These are phyloP conservation scores for Daldinia caldariorum DNA, from an alignment of 495 filamentous ascomycete species.

Conservation along the genomic window DNA sequence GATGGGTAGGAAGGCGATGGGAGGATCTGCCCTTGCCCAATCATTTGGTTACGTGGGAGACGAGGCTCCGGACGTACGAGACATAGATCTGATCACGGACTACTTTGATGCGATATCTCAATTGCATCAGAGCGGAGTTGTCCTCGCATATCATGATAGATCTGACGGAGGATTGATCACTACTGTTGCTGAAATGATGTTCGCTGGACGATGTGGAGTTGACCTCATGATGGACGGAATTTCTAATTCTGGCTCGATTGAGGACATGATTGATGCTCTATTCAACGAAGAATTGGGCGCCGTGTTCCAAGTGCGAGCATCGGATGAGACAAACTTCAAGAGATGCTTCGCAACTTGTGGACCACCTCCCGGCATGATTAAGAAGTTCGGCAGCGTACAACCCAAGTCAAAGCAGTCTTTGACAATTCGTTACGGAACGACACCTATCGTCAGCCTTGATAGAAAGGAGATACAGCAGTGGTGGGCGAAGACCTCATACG, in stretches of 20 bases:
- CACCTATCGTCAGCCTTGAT: slow-evolving; percentile 71
- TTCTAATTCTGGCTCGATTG: slow-evolving; percentile 61
- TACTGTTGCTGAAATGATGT: slow-evolving; percentile 96
- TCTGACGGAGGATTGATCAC: slow-evolving; percentile 95
- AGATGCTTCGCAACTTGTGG: slow-evolving; percentile 93
- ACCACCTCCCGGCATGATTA: slow-evolving; percentile 80
- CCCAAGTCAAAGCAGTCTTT: slow-evolving; percentile 78
- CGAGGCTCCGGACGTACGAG: slow-evolving; percentile 84
- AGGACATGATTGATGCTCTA: slow-evolving; percentile 75
- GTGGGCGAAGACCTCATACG: slow-evolving; percentile 88
- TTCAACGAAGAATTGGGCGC: slow-evolving; percentile 99
- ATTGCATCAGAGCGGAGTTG: slow-evolving; percentile 84
- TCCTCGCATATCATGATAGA: slow-evolving; percentile 93
- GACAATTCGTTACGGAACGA: slow-evolving; percentile 74
- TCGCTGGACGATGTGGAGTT: slow-evolving; percentile 91
- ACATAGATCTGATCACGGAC: slow-evolving; percentile 83
- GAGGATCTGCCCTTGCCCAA: slow-evolving; percentile 92
- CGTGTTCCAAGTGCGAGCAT: slow-evolving; percentile 91
- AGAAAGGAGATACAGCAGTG: slow-evolving; percentile 83
- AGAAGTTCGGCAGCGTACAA: slow-evolving; percentile 79
- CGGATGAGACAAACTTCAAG: slow-evolving; percentile 84
- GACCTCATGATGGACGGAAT: slow-evolving; percentile 85
- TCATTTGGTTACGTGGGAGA: slow-evolving; percentile 88
- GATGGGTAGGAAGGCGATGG: slow-evolving; percentile 77
- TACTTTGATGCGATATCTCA: slow-evolving; percentile 91